Conservation (phyloP, 1,284 basidiomycete genomes). For the Xerocomus amazonicus region DNA sequence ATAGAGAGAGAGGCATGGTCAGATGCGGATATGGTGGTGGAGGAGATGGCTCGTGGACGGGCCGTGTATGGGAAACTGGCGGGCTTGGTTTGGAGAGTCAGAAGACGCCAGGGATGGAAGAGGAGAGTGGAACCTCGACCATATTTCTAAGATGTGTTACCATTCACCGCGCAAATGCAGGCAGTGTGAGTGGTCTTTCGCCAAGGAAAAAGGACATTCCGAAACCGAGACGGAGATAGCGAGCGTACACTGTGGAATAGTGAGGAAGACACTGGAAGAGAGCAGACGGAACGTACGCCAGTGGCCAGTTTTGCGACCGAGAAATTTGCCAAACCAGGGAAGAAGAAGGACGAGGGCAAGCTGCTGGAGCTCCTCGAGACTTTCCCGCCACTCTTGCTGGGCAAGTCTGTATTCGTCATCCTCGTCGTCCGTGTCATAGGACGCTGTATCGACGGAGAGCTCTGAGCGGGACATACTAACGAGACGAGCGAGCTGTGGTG, state of each 20-base stretch:
- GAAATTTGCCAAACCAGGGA: slow-evolving; percentile 85
- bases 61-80: slow-evolving; percentile 38
- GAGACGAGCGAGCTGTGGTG: not conserved
- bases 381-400: slow-evolving; percentile 92
- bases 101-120: slow-evolving; percentile 32
- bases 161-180: slow-evolving; percentile 21
- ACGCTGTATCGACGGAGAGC: slow-evolving; percentile 44
- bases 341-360: slow-evolving; percentile 77
- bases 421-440: slow-evolving; percentile 50
- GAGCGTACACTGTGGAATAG: slow-evolving; percentile 55
- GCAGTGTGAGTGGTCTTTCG: slow-evolving; percentile 25
- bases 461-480: slow-evolving; percentile 41
- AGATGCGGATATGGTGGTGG: slow-evolving; percentile 55
- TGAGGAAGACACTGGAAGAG: slow-evolving; percentile 11
- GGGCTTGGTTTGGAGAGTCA: slow-evolving; percentile 38
- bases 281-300: slow-evolving; percentile 58
- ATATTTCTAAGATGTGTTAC: slow-evolving; percentile 26
- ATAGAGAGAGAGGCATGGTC: slow-evolving; percentile 51
- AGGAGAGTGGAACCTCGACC: slow-evolving; percentile 23
- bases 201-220: slow-evolving; percentile 66
- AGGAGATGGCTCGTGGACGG: slow-evolving; percentile 50
- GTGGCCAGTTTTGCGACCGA: slow-evolving; percentile 82
- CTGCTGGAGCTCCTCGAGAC: slow-evolving; percentile 77
- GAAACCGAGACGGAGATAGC: slow-evolving; percentile 67
- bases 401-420: slow-evolving; percentile 72